These are phyloP conservation scores for Fusarium veterinarium DNA, from an alignment of 2,329 filamentous ascomycete species.

Conservation along the genomic window DNA sequence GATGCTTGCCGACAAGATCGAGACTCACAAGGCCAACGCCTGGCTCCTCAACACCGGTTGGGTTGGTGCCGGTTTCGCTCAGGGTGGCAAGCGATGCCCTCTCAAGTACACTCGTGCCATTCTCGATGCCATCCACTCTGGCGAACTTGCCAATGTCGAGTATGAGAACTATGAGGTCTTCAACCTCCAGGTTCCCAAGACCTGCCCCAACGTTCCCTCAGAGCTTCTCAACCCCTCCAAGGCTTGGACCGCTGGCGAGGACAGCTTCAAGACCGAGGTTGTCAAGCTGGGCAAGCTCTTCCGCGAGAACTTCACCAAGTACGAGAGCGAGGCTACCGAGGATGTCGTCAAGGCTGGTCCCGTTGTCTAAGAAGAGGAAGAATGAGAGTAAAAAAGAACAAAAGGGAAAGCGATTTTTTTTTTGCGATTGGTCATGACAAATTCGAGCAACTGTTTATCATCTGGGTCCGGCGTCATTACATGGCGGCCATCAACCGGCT, in stretches of 20 bases:
- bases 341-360: conserved; percentile 80
- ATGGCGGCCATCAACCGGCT: conserved; percentile 44
- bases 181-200: conserved; percentile 95
- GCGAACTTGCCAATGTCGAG: conserved; percentile 90
- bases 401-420: conserved; percentile 38
- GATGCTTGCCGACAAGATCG: conserved; percentile 99
- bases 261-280: conserved; percentile 88
- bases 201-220: conserved; percentile 86
- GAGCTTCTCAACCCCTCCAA: conserved; percentile 96
- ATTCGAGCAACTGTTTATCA: conserved; percentile 41
- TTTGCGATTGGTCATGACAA: conserved; percentile 36
- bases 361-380: conserved; percentile 43
- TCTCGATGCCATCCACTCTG: conserved; percentile 96
- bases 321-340: conserved; percentile 82
- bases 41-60: conserved; percentile 99
- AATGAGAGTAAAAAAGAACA: conserved; percentile 3
- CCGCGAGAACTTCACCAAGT: conserved; percentile 98
- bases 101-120: conserved; percentile 99
- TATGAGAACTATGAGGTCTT: conserved; percentile 97
- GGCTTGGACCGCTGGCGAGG: conserved; percentile 85
- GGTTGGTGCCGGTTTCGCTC: conserved; percentile 91
- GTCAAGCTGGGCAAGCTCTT: conserved; percentile 91
- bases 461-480: conserved; percentile 45
- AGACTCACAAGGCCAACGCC: conserved; percentile 92
- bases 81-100: conserved; percentile 95